Evolutionary conservation across 768 basidiomycete species (phyloP).

Genomic region (Tylopilus rubrobrunneus): DNA sequence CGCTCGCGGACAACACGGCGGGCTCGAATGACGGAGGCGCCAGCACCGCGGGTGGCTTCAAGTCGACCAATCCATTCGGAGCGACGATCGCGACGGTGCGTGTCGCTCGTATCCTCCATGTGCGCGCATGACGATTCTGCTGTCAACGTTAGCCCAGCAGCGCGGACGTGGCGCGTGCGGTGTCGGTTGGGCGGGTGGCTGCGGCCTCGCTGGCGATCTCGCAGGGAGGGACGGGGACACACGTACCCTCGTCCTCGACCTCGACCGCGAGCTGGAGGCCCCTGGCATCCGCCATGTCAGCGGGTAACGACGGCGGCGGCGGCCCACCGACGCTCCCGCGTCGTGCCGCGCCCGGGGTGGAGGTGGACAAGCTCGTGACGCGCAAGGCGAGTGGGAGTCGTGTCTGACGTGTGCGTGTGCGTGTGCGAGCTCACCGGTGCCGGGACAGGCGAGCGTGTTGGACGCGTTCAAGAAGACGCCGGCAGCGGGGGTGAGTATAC

Average conservation of each 20-base stretch:
- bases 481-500: constrained; percentile 37
- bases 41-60: background rate
- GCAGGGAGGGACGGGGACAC: constrained; percentile 5
- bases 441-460: constrained; percentile 20
- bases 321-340: constrained; percentile 1
- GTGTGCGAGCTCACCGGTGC: too few species aligned
- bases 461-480: constrained; percentile 30
- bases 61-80: constrained; percentile 35
- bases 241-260: background rate
- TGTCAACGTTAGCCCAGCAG: constrained; percentile 13
- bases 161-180: constrained; percentile 38
- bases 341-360: constrained; percentile 9
- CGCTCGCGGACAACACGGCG: constrained; percentile 38
- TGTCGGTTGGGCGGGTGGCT: constrained; percentile 47
- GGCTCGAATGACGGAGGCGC: background rate
- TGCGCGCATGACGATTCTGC: background rate
- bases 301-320: too few species aligned
- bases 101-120: background rate
- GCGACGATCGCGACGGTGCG: constrained; percentile 28
- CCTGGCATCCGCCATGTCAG: too few species aligned
- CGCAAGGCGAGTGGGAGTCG: constrained; percentile 20
- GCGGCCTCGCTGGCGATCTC: constrained; percentile 52
- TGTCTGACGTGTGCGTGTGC: too few species aligned
- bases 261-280: background rate
- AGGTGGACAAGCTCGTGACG: constrained; percentile 26